Conservation (phyloP, 2,329 filamentous ascomycete species). For the Cladosporium sp. region DNA sequence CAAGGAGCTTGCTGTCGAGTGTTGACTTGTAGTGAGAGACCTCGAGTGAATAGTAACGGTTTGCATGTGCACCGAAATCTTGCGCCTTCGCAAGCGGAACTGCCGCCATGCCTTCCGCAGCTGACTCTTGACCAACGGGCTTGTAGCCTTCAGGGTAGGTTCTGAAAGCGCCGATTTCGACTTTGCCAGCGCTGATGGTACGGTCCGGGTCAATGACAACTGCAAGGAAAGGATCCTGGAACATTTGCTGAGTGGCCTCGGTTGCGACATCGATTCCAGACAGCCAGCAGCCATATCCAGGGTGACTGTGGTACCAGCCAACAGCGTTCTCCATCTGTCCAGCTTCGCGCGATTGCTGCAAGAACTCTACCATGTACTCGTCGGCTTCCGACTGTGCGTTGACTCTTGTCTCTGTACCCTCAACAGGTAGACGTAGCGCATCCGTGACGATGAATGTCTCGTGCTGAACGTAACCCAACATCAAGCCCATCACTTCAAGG, state of each 20-base stretch:
- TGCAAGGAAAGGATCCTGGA: conserved; percentile 86
- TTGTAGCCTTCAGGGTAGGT: conserved; percentile 78
- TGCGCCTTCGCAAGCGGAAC: conserved; percentile 92
- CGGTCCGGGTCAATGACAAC: conserved; percentile 96
- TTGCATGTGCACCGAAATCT: conserved; percentile 90
- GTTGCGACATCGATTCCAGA: conserved; percentile 93
- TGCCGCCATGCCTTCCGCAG: conserved; percentile 61
- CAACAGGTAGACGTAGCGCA: conserved; percentile 87
- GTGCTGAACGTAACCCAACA: conserved; percentile 88
- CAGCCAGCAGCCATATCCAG: conserved; percentile 97
- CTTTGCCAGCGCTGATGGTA: conserved; percentile 89
- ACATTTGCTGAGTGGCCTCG: conserved; percentile 78
- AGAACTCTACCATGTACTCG: conserved; percentile 91
- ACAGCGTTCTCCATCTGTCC: conserved; percentile 85
- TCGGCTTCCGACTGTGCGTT: conserved; percentile 95
- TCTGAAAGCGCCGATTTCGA: conserved; percentile 95
- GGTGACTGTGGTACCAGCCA: conserved; percentile 97
- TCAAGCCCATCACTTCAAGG: conserved; percentile 94
- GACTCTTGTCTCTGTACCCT: conserved; percentile 96
- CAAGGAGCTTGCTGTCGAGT: conserved; percentile 79
- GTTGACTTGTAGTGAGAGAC: conserved; percentile 93
- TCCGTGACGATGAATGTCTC: conserved; percentile 90
- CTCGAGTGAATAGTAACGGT: conserved; percentile 84
- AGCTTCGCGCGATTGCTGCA: conserved; percentile 69
- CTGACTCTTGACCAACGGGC: conserved; percentile 37